Evolutionary conservation across 352 stramenopile species (phyloP), one percentile per base, ranked within the genome.

Genomic region (Phytophthora cactorum): DNA sequence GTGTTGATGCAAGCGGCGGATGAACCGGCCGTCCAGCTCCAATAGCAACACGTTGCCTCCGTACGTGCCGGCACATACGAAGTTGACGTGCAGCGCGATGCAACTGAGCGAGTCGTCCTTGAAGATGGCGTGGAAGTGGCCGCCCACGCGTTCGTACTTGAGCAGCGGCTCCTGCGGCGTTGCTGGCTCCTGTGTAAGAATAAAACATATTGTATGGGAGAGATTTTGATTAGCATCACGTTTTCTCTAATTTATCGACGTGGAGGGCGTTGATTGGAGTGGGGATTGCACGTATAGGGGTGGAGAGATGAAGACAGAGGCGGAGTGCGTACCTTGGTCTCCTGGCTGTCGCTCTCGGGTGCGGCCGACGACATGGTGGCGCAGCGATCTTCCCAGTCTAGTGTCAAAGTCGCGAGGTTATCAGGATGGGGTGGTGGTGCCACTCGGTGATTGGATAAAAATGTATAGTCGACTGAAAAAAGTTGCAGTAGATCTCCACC

Each of bases 61-160:
- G 68, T 92, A 93, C 22, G 88, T 95, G 14, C 88, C 88, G 0
- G 78, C 78, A 55, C 85, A 93, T 7, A 90, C 59, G 50, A 91
- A 95, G 46, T 90, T 90, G 12, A 95, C 84, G 65, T 95, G 85
- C 52, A 93, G 70, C 14, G 88, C 84, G 55, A 91, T 88, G 66
- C 85, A 93, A 59, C 81, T 90, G 29, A 95, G 79, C 61, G 88
- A 92, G 57, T 95, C 88, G 67, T 95, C 88, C 61, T 92, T 92
- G 66, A 95, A 92, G 53, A 95, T 90, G 39, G 85, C 84, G 59
- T 93, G 88, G 59, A 95, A 90, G 65, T 95, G 86, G 22, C 85
- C 85, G 31, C 85, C 84, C n/a, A 95, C 78, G 47, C 88, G 88
- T 65, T 95, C 88, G 71, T 95, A 95, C 74, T 95, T 95, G 63